Base-by-base conservation (phyloP, 768 basidiomycete species). In the Mycena vulgaris region DNA sequence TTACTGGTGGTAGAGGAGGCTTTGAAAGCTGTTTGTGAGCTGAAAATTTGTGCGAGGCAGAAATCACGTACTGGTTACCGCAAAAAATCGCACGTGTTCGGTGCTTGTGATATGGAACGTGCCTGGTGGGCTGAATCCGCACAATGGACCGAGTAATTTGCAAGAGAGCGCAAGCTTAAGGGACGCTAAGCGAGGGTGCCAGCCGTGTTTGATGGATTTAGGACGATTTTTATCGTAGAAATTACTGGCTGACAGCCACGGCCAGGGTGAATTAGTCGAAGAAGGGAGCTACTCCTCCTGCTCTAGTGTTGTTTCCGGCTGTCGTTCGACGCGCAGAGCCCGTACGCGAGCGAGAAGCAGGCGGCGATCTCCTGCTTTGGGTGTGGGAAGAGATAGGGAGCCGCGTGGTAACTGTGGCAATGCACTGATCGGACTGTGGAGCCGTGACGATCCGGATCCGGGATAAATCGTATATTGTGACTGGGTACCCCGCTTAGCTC, bases 401-500 rank as follows among this genome's bases (percentile, higher is more conserved):
- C 3, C 30, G 37, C 45, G 25, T 40, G 23, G 42, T n/a, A 2
- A 31, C 11, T 14, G 63, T 63, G 62, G 62, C 49, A 53, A 53
- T 56, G 37, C 53, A 48, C 6, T 65, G 52, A 65, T 65, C 52
- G 53, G 21, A 14, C 42, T 35, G 30, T 31, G 17, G 59, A 8
- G 30, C 53, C 53, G 53, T 6, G 2, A 48, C 10, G 48, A 47
- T 2, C 63, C 52, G 52, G 40, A 47, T 65, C 63, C 40, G 48
- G 51, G 1, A 30, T 64, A 64, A 45, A 64, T 42, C n/a, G 53
- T 65, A 37, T 65, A 65, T 47, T 65, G 63, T 65, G 63, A 65
- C 63, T 65, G 63, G 63, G 63, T 56, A 65, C 63, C 63, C 45
- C 63, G 63, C 27, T 42, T 64, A 64, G 28, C 63, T 19, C 51